A percentile compares a stretch with the other conserved stretches of the same genome.
phyloP scores from a whole-genome alignment of 2,329 filamentous ascomycete genomes.

The Fusarium sp. region DNA sequence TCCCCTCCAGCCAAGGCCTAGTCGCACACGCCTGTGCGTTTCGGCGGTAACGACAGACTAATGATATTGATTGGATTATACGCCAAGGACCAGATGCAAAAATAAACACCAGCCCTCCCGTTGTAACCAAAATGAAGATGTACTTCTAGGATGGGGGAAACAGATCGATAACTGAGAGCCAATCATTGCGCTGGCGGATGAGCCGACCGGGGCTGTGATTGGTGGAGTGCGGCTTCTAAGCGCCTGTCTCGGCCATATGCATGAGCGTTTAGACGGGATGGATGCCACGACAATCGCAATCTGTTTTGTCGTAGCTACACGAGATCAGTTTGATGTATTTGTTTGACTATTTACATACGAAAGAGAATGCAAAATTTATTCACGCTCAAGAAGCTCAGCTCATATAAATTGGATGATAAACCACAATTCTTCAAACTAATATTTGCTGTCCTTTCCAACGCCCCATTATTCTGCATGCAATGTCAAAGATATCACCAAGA shows the following conservation, averaged over 20 bases:
- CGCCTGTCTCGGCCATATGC: slow-evolving; percentile 33
- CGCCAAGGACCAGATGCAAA: slow-evolving; percentile 26
- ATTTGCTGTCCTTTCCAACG: background rate
- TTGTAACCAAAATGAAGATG: slow-evolving; percentile 18
- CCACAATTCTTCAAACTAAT: background rate
- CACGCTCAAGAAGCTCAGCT: too few relatives aligned
- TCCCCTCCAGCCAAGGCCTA: slow-evolving; percentile 13
- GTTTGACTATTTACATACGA: background rate
- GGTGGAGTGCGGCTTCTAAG: slow-evolving; percentile 29
- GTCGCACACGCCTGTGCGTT: slow-evolving; percentile 22
- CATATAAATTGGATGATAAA: too few relatives aligned
- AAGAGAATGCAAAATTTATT: background rate
- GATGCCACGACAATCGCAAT: slow-evolving; percentile 12
- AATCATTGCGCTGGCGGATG: slow-evolving; percentile 24
- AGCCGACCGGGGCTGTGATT: slow-evolving; percentile 27
- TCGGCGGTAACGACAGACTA: slow-evolving; percentile 27
- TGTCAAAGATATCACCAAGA: background rate
- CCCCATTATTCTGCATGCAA: background rate
- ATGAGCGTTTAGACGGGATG: slow-evolving; percentile 30
- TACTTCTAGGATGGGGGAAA: slow-evolving; percentile 26
- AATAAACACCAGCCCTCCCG: slow-evolving; percentile 32
- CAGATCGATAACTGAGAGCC: slow-evolving; percentile 25
- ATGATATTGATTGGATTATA: slow-evolving; percentile 26
- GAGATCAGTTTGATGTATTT: slow-evolving; percentile 8
- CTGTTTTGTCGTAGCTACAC: slow-evolving; percentile 24